A percentile compares a stretch with the other conserved stretches of the same genome.
Evolutionary conservation across 805 yeast species (phyloP).

Genomic region (Danielia oregonensis): DNA sequence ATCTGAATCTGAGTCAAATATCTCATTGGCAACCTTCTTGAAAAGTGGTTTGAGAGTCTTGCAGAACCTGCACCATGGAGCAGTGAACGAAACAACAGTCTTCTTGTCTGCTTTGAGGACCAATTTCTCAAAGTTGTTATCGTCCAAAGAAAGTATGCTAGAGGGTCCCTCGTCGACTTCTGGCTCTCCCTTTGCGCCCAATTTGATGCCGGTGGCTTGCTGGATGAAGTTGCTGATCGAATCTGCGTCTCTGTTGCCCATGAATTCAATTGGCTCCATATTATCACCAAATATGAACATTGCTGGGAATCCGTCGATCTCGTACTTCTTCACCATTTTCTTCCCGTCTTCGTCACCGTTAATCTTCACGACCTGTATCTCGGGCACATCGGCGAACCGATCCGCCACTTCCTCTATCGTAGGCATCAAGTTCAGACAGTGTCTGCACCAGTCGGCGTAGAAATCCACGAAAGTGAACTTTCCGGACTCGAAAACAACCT

Average conservation of each 20-base stretch:
- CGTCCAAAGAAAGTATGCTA: slow-evolving; percentile 8
- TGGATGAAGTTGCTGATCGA: slow-evolving; percentile 52
- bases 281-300: slow-evolving; percentile 54
- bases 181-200: slow-evolving; percentile 2
- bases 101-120: slow-evolving; percentile 29
- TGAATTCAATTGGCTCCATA: slow-evolving; percentile 50
- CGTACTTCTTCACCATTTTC: slow-evolving; percentile 46
- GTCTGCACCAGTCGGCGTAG: slow-evolving; percentile 72
- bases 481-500: slow-evolving; percentile 53
- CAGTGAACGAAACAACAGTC: slow-evolving; percentile 52
- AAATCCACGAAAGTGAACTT: slow-evolving; percentile 41
- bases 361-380: slow-evolving; percentile 49
- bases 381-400: slow-evolving; percentile 26
- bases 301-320: slow-evolving; percentile 64
- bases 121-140: slow-evolving; percentile 36
- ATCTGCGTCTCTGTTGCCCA: slow-evolving; percentile 51
- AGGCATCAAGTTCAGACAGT: slow-evolving; percentile 59
- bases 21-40: slow-evolving; percentile 46
- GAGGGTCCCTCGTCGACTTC: slow-evolving; percentile 4
- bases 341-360: slow-evolving; percentile 58
- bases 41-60: slow-evolving; percentile 49
- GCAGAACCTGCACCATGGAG: slow-evolving; percentile 61
- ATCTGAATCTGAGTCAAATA: slow-evolving; percentile 34
- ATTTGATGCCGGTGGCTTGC: slow-evolving; percentile 27
- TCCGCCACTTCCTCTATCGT: slow-evolving; percentile 28